Conservation (phyloP, 2,329 filamentous ascomycete genomes). For the Blastomyces parvus region DNA sequence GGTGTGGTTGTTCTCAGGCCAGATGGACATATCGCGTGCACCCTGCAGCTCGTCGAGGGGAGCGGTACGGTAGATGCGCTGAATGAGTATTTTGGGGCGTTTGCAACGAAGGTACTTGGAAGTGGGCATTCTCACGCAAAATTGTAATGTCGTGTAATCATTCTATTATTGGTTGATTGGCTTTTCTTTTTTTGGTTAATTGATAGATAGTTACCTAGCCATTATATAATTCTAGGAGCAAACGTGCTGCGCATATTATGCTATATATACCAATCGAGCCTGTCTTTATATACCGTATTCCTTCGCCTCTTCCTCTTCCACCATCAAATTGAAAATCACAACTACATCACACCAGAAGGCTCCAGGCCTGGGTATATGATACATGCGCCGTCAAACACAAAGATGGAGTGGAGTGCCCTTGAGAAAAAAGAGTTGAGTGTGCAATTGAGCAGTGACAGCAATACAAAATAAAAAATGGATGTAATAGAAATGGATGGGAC, state of each 20-base stretch:
- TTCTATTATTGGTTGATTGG: background rate
- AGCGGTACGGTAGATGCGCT: constrained; percentile 69
- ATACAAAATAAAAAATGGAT: too few species aligned
- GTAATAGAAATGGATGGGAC: too few species aligned
- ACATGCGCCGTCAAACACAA: too few species aligned
- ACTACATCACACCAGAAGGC: too few species aligned
- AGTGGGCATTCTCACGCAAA: constrained; percentile 16
- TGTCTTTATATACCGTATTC: background rate
- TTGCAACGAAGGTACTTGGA: constrained; percentile 50
- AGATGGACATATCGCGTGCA: constrained; percentile 76
- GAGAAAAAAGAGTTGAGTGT: too few species aligned
- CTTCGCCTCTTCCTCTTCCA: background rate
- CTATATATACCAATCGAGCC: background rate
- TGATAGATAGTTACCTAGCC: background rate
- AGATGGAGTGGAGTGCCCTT: too few species aligned
- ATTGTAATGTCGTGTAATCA: background rate
- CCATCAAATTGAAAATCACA: too few species aligned
- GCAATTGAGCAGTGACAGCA: too few species aligned
- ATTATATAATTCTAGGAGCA: background rate
- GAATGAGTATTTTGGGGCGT: constrained; percentile 70
- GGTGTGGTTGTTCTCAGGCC: constrained; percentile 77
- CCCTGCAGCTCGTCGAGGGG: constrained; percentile 64
- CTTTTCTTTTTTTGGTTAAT: background rate
- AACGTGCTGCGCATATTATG: too few species aligned
- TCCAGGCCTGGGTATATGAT: too few species aligned